These are phyloP conservation scores for Fusarium gaditjirri DNA, from an alignment of 2,329 filamentous ascomycete genomes.

Conservation along the genomic window DNA sequence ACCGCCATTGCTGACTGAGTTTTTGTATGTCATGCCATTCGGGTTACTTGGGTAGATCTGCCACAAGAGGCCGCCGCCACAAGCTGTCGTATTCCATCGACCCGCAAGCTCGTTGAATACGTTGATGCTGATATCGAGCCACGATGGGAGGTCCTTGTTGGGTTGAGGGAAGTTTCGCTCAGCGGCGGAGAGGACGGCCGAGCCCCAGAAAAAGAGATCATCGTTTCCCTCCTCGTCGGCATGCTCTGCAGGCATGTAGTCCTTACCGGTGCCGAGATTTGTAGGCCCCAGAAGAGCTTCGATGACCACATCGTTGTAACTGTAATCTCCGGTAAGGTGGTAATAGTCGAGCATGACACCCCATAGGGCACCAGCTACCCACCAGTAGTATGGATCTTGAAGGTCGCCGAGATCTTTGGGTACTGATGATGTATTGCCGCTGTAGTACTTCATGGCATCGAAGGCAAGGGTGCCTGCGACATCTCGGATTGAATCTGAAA, in stretches of 20 bases:
- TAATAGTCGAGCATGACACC: slow-evolving; percentile 77
- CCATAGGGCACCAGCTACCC: slow-evolving; percentile 73
- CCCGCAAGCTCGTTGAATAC: slow-evolving; percentile 76
- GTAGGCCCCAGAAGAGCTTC: slow-evolving; percentile 66
- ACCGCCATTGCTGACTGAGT: slow-evolving; percentile 82
- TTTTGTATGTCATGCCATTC: slow-evolving; percentile 84
- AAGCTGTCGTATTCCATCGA: slow-evolving; percentile 76
- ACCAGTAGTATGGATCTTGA: slow-evolving; percentile 75
- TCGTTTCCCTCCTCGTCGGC: slow-evolving; percentile 75
- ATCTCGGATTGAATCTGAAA: slow-evolving; percentile 68
- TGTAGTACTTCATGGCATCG: slow-evolving; percentile 72
- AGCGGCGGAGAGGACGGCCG: slow-evolving; percentile 73
- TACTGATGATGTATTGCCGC: slow-evolving; percentile 67
- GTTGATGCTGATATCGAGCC: slow-evolving; percentile 74
- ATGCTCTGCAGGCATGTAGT: slow-evolving; percentile 70
- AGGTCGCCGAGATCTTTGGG: slow-evolving; percentile 68
- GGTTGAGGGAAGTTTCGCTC: slow-evolving; percentile 75
- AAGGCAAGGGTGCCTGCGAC: slow-evolving; percentile 70
- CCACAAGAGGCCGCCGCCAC: slow-evolving; percentile 80
- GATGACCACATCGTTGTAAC: slow-evolving; percentile 69
- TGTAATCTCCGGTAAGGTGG: slow-evolving; percentile 70
- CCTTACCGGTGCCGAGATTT: slow-evolving; percentile 65
- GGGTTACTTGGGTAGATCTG: slow-evolving; percentile 81
- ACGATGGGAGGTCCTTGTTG: slow-evolving; percentile 65
- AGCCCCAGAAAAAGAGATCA: slow-evolving; percentile 79